Conservation (phyloP, 2,329 filamentous ascomycete genomes). For the Neopestalotiopsis rosae region DNA sequence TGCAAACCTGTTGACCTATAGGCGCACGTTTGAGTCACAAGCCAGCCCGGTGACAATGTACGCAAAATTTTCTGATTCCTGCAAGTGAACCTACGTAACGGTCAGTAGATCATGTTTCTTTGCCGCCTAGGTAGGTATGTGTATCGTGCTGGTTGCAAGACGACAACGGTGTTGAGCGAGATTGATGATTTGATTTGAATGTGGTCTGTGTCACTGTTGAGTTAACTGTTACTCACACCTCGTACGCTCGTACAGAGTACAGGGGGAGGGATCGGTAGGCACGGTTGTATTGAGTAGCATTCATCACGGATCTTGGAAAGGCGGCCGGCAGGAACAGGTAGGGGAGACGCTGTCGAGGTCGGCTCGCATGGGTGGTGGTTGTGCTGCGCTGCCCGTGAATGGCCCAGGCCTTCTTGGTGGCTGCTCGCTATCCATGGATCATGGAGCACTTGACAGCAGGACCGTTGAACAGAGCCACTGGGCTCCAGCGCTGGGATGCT, state of each 20-base stretch:
- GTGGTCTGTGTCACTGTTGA: constrained; percentile 25
- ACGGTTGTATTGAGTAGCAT: neutral
- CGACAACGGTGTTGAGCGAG: constrained; percentile 29
- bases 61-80: neutral
- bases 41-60: neutral
- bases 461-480: constrained; percentile 10
- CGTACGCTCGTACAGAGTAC: too few species aligned
- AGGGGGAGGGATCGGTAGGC: neutral
- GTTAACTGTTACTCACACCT: too few species aligned
- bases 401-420: neutral
- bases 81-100: neutral
- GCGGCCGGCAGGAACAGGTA: constrained; percentile 1
- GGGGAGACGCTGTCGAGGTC: neutral
- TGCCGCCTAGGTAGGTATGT: neutral
- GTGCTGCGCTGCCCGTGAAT: constrained; percentile 4
- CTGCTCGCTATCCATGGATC: constrained; percentile 2
- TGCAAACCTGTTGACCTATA: neutral
- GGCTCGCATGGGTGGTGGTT: neutral
- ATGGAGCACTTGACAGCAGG: neutral
- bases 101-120: neutral
- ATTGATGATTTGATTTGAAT: constrained; percentile 27
- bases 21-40: neutral
- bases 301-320: constrained; percentile 1
- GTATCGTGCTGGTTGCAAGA: constrained; percentile 17
- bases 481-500: neutral